A percentile compares a stretch with the other conserved stretches of the same genome.
phyloP scores from a whole-genome alignment of 73 alveolate genomes.

The Loxodes magnus region DNA sequence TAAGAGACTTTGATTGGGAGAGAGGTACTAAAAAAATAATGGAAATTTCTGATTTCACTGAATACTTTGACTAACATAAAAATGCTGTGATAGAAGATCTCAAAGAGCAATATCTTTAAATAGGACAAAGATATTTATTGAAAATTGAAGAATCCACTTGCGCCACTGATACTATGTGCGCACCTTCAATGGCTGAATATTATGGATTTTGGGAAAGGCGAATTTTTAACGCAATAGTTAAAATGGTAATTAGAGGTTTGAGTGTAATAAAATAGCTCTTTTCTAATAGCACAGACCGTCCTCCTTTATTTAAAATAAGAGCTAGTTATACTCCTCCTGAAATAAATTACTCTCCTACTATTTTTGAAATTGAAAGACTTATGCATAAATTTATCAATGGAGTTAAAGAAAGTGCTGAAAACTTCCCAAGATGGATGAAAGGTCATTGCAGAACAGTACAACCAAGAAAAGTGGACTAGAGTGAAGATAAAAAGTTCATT shows the following conservation, averaged over 20 bases:
- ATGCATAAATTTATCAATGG: conserved; percentile 60
- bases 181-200: conserved; percentile 88
- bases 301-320: conserved; percentile 50
- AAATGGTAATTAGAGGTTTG: conserved; percentile 87
- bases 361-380: conserved; percentile 49
- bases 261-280: conserved; percentile 57
- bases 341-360: conserved; percentile 67
- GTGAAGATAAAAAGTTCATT: conserved; percentile 38
- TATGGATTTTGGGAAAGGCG: conserved; percentile 98
- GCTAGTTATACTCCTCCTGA: conserved; percentile 63
- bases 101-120: conserved; percentile 68
- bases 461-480: conserved; percentile 42
- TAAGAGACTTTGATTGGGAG: conserved; percentile 50
- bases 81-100: conserved; percentile 75
- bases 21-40: conserved; percentile 42
- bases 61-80: conserved; percentile 92
- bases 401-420: conserved; percentile 48
- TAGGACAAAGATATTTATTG: conserved; percentile 69
- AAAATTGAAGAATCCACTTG: conserved; percentile 95
- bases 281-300: conserved; percentile 36
- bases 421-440: conserved; percentile 84
- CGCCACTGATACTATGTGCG: conserved; percentile 75
- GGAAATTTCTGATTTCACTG: conserved; percentile 63
- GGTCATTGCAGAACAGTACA: conserved; percentile 69
- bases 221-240: conserved; percentile 94